Conservation (phyloP, 169 alveolate species). For the Besnoitia besnoiti region DNA sequence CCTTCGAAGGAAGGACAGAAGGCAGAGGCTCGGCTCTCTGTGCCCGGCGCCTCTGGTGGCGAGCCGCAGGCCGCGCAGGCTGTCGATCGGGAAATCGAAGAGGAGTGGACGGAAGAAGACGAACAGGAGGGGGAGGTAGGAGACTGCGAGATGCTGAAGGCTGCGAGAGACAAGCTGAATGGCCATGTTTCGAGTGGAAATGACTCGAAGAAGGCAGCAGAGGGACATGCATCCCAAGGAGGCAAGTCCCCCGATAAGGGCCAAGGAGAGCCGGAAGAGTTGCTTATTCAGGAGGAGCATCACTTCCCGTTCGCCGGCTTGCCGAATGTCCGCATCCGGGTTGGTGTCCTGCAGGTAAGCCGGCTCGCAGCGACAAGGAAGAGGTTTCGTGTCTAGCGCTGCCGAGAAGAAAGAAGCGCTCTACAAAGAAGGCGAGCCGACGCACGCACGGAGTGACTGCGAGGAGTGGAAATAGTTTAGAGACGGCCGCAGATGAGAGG, state of each 20-base stretch:
- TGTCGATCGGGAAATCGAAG: neutral
- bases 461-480: too few species aligned
- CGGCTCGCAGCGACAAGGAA: too few species aligned
- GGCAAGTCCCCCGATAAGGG: neutral
- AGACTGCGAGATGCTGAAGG: neutral
- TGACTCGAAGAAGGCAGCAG: neutral
- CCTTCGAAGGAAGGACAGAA: neutral
- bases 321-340: slow-evolving; percentile 44
- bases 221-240: too few species aligned
- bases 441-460: too few species aligned
- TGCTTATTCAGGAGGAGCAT: slow-evolving; percentile 43
- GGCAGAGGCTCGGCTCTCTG: too few species aligned
- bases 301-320: slow-evolving; percentile 59
- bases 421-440: too few species aligned
- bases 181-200: neutral
- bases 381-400: too few species aligned
- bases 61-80: neutral
- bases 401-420: too few species aligned
- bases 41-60: neutral
- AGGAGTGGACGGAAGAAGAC: slow-evolving; percentile 29
- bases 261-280: slow-evolving; percentile 9
- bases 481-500: too few species aligned
- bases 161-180: neutral
- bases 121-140: neutral
- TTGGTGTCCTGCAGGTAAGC: slow-evolving; percentile 51